Conservation (phyloP, 2,329 filamentous ascomycete species). For the Lachnellula arida region DNA sequence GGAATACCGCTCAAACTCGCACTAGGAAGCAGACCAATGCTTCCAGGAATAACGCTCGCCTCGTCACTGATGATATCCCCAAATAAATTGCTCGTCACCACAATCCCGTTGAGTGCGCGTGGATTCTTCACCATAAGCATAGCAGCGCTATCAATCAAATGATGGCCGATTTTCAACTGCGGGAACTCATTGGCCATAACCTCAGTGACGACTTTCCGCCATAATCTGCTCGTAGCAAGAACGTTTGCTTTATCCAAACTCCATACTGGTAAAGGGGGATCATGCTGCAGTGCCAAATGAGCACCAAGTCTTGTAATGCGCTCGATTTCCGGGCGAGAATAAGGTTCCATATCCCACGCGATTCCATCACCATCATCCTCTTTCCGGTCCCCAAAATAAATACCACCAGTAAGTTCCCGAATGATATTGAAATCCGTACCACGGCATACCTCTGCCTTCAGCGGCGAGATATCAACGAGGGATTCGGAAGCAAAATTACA, state of each 20-base stretch:
- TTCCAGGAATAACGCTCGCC: slow-evolving; percentile 89
- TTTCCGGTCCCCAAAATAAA: slow-evolving; percentile 89
- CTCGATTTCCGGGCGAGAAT: slow-evolving; percentile 81
- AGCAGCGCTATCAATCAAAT: slow-evolving; percentile 92
- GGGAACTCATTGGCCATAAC: slow-evolving; percentile 87
- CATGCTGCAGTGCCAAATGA: slow-evolving; percentile 70
- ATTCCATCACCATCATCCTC: slow-evolving; percentile 71
- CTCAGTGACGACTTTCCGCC: slow-evolving; percentile 82
- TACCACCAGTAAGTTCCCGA: slow-evolving; percentile 84
- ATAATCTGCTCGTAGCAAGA: slow-evolving; percentile 81
- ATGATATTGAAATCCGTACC: slow-evolving; percentile 91
- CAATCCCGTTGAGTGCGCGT: slow-evolving; percentile 77
- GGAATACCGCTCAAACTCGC: slow-evolving; percentile 84
- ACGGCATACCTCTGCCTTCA: slow-evolving; percentile 79
- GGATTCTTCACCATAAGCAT: slow-evolving; percentile 98
- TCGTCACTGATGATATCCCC: slow-evolving; percentile 96
- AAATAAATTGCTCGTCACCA: slow-evolving; percentile 91
- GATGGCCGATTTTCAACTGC: slow-evolving; percentile 75
- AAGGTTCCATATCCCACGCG: slow-evolving; percentile 82
- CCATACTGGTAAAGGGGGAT: slow-evolving; percentile 75
- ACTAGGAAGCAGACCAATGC: slow-evolving; percentile 80
- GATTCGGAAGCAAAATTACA: slow-evolving; percentile 92
- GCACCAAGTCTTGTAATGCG: slow-evolving; percentile 79
- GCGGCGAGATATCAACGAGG: slow-evolving; percentile 77
- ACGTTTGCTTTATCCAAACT: slow-evolving; percentile 96